Evolutionary conservation across 345 rosid genomes (phyloP).

Genomic region (Citrus reticulata): DNA sequence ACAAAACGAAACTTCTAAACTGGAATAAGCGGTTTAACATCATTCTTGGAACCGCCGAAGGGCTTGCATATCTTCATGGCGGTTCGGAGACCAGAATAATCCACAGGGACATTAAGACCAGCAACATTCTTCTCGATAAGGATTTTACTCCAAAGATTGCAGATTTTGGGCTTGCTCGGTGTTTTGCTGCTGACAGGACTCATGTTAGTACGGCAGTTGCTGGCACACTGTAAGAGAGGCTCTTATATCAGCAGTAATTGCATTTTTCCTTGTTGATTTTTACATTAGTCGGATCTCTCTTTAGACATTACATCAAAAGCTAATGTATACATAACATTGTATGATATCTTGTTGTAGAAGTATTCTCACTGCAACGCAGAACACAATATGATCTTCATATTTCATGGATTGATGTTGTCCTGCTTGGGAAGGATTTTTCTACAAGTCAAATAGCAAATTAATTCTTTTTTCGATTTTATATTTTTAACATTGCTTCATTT

Average conservation of each 20-base stretch:
- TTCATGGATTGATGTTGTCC: not conserved
- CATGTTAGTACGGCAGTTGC: slow-evolving; percentile 57
- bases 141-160: slow-evolving; percentile 44
- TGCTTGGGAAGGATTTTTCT: not conserved
- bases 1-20: slow-evolving; percentile 17
- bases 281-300: not conserved
- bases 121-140: slow-evolving; percentile 51
- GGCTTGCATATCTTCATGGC: slow-evolving; percentile 52
- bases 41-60: slow-evolving; percentile 46
- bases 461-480: not conserved
- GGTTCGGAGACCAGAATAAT: slow-evolving; percentile 39
- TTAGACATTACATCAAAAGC: not conserved
- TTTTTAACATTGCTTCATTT: not conserved
- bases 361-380: not conserved
- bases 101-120: slow-evolving; percentile 52
- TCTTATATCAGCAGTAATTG: not conserved
- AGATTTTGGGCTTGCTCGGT: slow-evolving; percentile 53
- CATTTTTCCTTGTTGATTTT: not conserved
- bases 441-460: not conserved
- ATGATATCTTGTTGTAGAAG: not conserved
- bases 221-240: slow-evolving; percentile 44
- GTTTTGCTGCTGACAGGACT: slow-evolving; percentile 39
- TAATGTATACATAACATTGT: not conserved
- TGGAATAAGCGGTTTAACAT: slow-evolving; percentile 43
- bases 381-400: not conserved